Conservation (phyloP, 2,329 filamentous ascomycete genomes). For the Aureobasidium sp. region DNA sequence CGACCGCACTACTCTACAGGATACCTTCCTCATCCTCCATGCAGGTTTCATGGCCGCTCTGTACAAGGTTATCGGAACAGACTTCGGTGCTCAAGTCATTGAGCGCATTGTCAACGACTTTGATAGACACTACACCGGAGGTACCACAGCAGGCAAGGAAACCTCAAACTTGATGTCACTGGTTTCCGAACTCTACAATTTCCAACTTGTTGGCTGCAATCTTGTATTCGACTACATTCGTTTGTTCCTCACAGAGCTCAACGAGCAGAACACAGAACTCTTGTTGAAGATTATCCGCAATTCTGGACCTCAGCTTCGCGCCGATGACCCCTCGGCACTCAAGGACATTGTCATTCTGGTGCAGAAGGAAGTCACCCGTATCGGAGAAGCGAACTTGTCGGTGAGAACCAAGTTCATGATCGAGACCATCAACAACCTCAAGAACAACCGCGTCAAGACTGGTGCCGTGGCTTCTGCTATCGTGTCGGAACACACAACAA, state of each 20-base stretch:
- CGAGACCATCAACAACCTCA: conserved; percentile 87
- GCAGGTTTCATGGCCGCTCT: conserved; percentile 83
- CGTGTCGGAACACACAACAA: conserved; percentile 70
- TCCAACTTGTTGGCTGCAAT: conserved; percentile 74
- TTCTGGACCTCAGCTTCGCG: conserved; percentile 72
- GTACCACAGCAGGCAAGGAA: conserved; percentile 50
- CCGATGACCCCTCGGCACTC: conserved; percentile 78
- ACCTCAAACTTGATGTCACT: conserved; percentile 72
- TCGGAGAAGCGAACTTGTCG: conserved; percentile 63
- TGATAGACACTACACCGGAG: conserved; percentile 51
- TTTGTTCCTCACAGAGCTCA: conserved; percentile 63
- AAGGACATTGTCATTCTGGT: conserved; percentile 82
- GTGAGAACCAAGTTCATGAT: conserved; percentile 96
- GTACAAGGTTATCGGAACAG: conserved; percentile 78
- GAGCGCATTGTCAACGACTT: conserved; percentile 72
- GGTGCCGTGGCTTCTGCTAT: conserved; percentile 62
- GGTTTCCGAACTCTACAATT: conserved; percentile 81
- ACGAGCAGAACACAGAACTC: conserved; percentile 81
- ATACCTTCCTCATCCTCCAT: conserved; percentile 84
- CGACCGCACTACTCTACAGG: conserved; percentile 68
- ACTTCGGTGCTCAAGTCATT: conserved; percentile 81
- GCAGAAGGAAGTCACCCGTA: conserved; percentile 60
- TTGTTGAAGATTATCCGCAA: conserved; percentile 74
- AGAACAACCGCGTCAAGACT: conserved; percentile 84
- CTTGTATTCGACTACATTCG: conserved; percentile 89